Evolutionary conservation across 352 stramenopile genomes (phyloP), one percentile per base, ranked within the genome.

Genomic region (Pythium inflatum): DNA sequence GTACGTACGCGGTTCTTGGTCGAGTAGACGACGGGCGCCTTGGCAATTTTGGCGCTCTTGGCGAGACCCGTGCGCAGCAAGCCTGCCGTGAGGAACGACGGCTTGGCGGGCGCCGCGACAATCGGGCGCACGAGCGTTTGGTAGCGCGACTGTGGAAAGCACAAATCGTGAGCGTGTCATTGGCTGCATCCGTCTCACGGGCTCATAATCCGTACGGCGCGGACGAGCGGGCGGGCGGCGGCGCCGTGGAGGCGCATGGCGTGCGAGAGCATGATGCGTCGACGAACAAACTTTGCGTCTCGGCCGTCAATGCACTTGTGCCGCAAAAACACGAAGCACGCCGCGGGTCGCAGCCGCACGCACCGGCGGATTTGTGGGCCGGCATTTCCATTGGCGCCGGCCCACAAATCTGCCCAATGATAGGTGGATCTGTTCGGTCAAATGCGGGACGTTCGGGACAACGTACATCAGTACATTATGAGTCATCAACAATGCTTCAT

Each of bases 1-100:
- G 36, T 43, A 43, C 30, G 56, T 75, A 92, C 84, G 61, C 79
- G 81, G 74, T 80, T 78, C 81, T 90, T 91, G 59, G 82, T 91
- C 24, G 85, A 89, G 77, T 86, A 92, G 12, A 90, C 68, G 16
- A 89, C 46, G 20, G 79, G 78, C 62, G 82, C 70, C 59, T 84
- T 87, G 30, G 53, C n/a, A 28, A 57, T 57, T 46, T 74, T 79
- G 33, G 48, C 50, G 24, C 41, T 53, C 41, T 66, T 71, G 4
- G 66, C 54, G 27, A 77, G 40, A 5, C 71, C 56, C 25, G 73
- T 71, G 73, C 80, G 76, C n/a, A 82, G 62, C 77, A 77, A 80
- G 22, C 22, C 58, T 20, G 53, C 31, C 12, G 50, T 58, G 61
- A 69, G 66, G 20, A 85, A 50, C 33, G 73, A 78, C 34, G 69